These are phyloP conservation scores for Dendrocalamus latiflorus DNA, from an alignment of 202 grass and related monocot genomes.

Conservation along the genomic window DNA sequence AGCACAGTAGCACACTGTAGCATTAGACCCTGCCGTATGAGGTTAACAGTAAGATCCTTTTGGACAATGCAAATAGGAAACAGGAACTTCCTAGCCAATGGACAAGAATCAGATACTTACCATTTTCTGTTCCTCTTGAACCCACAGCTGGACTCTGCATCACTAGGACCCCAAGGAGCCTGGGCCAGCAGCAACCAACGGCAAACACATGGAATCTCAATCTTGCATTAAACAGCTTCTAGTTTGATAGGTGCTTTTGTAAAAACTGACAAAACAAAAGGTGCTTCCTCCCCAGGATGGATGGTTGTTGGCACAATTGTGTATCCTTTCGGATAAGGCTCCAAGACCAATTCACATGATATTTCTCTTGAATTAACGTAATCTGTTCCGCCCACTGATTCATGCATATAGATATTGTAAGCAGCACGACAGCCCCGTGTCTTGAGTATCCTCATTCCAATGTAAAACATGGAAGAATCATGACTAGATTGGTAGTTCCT, in stretches of 20 bases:
- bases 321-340: constrained; percentile 96
- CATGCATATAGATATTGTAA: constrained; percentile 99
- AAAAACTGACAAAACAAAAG: constrained; percentile 98
- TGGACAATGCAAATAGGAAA: neutral
- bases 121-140: constrained; percentile 20
- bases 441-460: constrained; percentile 98
- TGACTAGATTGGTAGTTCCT: constrained; percentile 93
- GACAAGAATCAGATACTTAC: constrained; percentile 5
- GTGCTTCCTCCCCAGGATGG: constrained; percentile 98
- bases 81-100: neutral
- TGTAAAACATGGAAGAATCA: constrained; percentile 96
- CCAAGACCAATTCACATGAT: constrained; percentile 92
- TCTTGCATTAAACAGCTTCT: constrained; percentile 71
- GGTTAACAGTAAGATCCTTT: neutral
- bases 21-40: neutral
- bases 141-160: constrained; percentile 24
- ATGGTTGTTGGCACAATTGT: constrained; percentile 97
- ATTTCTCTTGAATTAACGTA: constrained; percentile 98
- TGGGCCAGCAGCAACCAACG: constrained; percentile 27
- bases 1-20: neutral
- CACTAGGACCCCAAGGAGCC: constrained; percentile 6
- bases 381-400: constrained; percentile 93
- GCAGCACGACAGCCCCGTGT: constrained; percentile 83
- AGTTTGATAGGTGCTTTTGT: constrained; percentile 91
- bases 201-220: constrained; percentile 8